phyloP scores from a whole-genome alignment of 176 grass and related monocot genomes.

The Dactylis glomerata region DNA sequence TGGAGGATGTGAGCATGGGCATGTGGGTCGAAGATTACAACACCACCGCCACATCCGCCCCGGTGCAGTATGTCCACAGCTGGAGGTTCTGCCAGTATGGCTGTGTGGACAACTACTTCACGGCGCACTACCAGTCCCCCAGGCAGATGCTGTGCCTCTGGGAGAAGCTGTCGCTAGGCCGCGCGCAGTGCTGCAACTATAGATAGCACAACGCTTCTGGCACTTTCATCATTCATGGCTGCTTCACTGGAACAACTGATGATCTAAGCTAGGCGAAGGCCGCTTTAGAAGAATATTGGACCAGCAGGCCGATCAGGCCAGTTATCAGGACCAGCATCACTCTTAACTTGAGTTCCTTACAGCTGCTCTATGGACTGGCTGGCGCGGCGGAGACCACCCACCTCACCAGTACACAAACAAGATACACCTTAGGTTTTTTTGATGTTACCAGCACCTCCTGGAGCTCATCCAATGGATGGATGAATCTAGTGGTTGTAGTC shows the following conservation, averaged over 20 bases:
- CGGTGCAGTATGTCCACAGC: constrained; percentile 68
- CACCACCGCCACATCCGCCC: constrained; percentile 9
- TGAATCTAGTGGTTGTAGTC: neutral
- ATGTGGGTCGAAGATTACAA: constrained; percentile 98
- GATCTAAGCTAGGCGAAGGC: neutral
- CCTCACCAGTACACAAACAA: neutral
- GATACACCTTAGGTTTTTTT: neutral
- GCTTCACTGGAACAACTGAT: neutral
- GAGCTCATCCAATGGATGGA: constrained; percentile 5
- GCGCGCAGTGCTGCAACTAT: constrained; percentile 63
- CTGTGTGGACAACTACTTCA: constrained; percentile 74
- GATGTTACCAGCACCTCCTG: neutral
- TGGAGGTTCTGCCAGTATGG: constrained; percentile 94
- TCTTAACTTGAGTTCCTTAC: neutral
- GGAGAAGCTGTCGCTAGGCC: constrained; percentile 60
- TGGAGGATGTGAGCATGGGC: constrained; percentile 99
- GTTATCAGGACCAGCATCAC: neutral
- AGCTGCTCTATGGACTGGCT: neutral
- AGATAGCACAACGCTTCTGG: constrained; percentile 38
- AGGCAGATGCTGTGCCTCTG: constrained; percentile 83
- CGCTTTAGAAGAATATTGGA: neutral
- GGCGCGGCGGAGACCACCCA: neutral
- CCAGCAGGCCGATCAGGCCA: neutral
- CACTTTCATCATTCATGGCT: neutral
- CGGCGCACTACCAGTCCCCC: constrained; percentile 90